phyloP scores from a whole-genome alignment of 2,329 filamentous ascomycete species.

The Colletotrichum graminicola region DNA sequence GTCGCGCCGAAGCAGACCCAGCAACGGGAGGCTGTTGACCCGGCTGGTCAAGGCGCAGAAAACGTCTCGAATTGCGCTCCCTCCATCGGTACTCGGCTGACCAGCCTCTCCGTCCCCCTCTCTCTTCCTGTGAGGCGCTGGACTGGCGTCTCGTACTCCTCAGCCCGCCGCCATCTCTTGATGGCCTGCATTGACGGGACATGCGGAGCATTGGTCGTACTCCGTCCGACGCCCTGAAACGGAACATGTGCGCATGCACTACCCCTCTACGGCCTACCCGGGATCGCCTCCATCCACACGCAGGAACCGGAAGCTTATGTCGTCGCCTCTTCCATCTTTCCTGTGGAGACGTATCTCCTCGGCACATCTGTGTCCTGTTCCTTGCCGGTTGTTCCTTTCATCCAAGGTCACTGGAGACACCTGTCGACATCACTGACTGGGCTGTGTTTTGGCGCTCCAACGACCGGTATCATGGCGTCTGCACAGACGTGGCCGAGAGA shows the following conservation, averaged over 20 bases:
- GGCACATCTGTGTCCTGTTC: neutral
- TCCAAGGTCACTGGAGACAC: constrained; percentile 4
- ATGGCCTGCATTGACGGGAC: constrained; percentile 27
- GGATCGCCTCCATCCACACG: neutral
- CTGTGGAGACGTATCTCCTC: constrained; percentile 10
- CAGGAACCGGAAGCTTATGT: neutral
- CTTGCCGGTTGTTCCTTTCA: neutral
- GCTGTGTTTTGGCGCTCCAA: constrained; percentile 5
- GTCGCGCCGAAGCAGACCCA: constrained; percentile 9
- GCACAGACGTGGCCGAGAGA: neutral
- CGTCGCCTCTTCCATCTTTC: neutral
- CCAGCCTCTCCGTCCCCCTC: too few relatives aligned
- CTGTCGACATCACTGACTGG: constrained; percentile 19
- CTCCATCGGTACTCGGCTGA: neutral
- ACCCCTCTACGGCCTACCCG: neutral
- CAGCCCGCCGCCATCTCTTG: neutral
- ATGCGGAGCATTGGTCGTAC: neutral
- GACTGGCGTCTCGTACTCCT: neutral
- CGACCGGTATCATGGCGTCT: neutral
- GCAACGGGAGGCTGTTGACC: constrained; percentile 19
- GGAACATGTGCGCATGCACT: neutral
- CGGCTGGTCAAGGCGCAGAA: constrained; percentile 20
- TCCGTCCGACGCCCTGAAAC: constrained; percentile 28
- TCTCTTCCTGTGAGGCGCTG: neutral
- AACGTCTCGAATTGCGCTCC: constrained; percentile 14